These are phyloP conservation scores for Exidia glandulosa DNA, from an alignment of 768 basidiomycete genomes.

Conservation along the genomic window DNA sequence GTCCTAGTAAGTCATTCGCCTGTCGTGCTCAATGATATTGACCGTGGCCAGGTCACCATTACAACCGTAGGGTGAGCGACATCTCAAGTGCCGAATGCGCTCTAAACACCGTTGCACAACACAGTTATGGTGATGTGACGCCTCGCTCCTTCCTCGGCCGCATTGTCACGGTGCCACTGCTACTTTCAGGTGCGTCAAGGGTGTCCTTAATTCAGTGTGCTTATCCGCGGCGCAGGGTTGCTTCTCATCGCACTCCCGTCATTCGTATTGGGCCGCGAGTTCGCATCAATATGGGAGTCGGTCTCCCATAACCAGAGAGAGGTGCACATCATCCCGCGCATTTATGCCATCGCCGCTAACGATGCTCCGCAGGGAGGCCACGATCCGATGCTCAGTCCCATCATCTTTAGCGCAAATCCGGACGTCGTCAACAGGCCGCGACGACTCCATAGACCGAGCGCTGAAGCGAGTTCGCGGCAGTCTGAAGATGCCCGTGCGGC, in stretches of 20 bases:
- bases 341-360: neutral
- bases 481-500: neutral
- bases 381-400: neutral
- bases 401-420: neutral
- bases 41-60: neutral
- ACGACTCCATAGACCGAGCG: neutral
- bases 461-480: neutral
- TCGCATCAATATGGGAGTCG: slow-evolving; percentile 80
- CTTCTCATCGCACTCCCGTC: slow-evolving; percentile 83
- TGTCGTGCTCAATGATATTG: slow-evolving; percentile 46
- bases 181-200: slow-evolving; percentile 45
- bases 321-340: neutral
- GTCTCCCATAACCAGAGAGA: slow-evolving; percentile 37
- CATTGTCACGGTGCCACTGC: slow-evolving; percentile 72
- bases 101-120: neutral
- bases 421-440: neutral
- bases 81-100: neutral
- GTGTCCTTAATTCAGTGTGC: neutral
- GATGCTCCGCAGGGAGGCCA: neutral
- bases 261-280: slow-evolving; percentile 87
- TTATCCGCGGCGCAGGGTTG: slow-evolving; percentile 27
- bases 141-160: slow-evolving; percentile 83
- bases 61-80: neutral
- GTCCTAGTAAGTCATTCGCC: slow-evolving; percentile 14
- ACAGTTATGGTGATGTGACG: slow-evolving; percentile 78